A percentile compares a stretch with the other conserved stretches of the same genome.
Evolutionary conservation across 192 early-diverging fungal species (phyloP).

Genomic region (Pilaira anomala): DNA sequence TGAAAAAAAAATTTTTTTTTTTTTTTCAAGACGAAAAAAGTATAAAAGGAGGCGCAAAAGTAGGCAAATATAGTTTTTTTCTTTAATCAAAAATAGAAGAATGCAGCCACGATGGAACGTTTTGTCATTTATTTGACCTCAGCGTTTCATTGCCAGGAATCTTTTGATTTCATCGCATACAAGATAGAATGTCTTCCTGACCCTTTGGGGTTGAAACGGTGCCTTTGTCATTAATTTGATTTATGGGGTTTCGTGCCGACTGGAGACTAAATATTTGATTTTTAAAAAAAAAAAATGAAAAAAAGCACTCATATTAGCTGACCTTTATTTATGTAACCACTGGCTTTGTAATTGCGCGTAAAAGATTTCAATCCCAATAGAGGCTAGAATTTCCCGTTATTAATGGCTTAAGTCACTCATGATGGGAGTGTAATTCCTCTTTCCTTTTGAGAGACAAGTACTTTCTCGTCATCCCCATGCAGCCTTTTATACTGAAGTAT

Average conservation of each 20-base stretch:
- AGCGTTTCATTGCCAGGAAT: slow-evolving; percentile 34
- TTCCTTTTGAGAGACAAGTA: no score
- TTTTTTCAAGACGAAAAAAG: neutral
- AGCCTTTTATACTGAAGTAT: no score
- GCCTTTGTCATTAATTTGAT: slow-evolving; percentile 22
- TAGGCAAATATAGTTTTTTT: slow-evolving; percentile 1
- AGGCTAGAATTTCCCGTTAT: no score
- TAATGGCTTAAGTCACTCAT: no score
- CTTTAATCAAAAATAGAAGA: slow-evolving; percentile 22
- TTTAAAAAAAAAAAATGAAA: no score
- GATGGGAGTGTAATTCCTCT: no score
- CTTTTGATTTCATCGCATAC: slow-evolving; percentile 22
- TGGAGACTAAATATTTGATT: slow-evolving; percentile 12
- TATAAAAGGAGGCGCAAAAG: neutral
- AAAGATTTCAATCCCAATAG: no score
- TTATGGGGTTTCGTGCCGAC: slow-evolving; percentile 24
- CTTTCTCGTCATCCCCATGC: no score
- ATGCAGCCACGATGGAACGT: slow-evolving; percentile 32
- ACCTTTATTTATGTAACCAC: no score
- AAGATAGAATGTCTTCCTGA: slow-evolving; percentile 17
- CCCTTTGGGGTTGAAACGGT: slow-evolving; percentile 15
- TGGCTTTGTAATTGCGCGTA: no score
- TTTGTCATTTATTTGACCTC: slow-evolving; percentile 16
- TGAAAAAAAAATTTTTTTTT: neutral
- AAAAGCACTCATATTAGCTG: no score